A percentile compares a stretch with the other conserved stretches of the same genome.
These are phyloP conservation scores for Lunasporangiospora selenospora DNA, from an alignment of 192 early-diverging fungal species.

Conservation along the genomic window DNA sequence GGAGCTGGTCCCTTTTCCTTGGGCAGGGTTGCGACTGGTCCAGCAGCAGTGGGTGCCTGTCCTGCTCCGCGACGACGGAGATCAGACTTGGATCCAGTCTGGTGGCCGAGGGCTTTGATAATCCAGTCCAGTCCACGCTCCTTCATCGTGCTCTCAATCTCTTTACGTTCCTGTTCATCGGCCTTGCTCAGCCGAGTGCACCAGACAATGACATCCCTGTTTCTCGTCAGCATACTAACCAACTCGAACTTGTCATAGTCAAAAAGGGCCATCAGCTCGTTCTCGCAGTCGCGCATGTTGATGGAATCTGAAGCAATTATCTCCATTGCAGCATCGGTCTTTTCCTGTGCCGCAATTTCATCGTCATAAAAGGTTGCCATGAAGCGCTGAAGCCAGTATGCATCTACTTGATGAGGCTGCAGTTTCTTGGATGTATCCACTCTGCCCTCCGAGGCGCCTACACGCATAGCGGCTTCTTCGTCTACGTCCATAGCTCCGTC, in stretches of 20 bases:
- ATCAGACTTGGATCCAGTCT: slow-evolving; percentile 45
- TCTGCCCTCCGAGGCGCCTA: slow-evolving; percentile 51
- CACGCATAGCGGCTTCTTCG: slow-evolving; percentile 63
- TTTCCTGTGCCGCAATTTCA: slow-evolving; percentile 86
- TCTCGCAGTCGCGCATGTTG: slow-evolving; percentile 88
- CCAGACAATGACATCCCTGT: slow-evolving; percentile 92
- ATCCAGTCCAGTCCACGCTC: slow-evolving; percentile 74
- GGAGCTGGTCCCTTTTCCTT: slow-evolving; percentile 59
- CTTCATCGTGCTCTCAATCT: slow-evolving; percentile 73
- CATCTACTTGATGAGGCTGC: slow-evolving; percentile 87
- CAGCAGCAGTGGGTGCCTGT: slow-evolving; percentile 58
- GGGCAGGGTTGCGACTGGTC: slow-evolving; percentile 45
- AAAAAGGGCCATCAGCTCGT: slow-evolving; percentile 94
- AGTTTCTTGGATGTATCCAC: slow-evolving; percentile 52
- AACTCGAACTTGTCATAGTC: slow-evolving; percentile 97
- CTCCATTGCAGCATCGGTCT: slow-evolving; percentile 76
- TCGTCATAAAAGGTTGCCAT: slow-evolving; percentile 86
- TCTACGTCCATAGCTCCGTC: slow-evolving; percentile 58
- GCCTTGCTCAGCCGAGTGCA: slow-evolving; percentile 87
- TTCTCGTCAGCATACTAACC: slow-evolving; percentile 87
- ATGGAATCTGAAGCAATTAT: slow-evolving; percentile 72
- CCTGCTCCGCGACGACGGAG: slow-evolving; percentile 58
- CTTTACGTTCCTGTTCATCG: slow-evolving; percentile 59
- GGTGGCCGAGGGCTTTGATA: slow-evolving; percentile 68
- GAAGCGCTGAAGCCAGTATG: slow-evolving; percentile 96